Percentiles rank a stretch among this genome's conserved stretches.
Evolutionary conservation across 352 stramenopile species (phyloP).

Genomic region (Pythium chondricola): DNA sequence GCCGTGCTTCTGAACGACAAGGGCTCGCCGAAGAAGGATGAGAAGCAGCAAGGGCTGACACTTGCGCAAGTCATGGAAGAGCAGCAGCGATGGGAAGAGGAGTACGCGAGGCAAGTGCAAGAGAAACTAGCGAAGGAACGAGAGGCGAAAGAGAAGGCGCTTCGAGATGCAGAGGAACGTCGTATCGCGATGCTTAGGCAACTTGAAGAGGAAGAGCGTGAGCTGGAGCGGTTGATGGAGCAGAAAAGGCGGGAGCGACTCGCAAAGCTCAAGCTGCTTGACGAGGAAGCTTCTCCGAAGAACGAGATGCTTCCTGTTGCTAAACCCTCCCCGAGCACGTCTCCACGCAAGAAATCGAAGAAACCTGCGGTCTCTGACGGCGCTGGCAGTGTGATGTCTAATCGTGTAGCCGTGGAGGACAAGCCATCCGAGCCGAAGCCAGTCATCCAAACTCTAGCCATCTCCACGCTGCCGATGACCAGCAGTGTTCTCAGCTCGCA

Average conservation of each 20-base stretch:
- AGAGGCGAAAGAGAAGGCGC: slow-evolving; percentile 37
- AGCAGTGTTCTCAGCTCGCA: background rate
- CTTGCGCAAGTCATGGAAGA: slow-evolving; percentile 39
- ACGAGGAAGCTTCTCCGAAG: slow-evolving; percentile 13
- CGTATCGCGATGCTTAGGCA: slow-evolving; percentile 51
- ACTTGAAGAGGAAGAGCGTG: slow-evolving; percentile 66
- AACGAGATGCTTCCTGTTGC: background rate
- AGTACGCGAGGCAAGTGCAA: slow-evolving; percentile 50
- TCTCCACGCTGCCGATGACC: background rate
- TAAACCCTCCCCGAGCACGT: background rate
- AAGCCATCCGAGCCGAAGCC: no score
- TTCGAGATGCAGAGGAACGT: slow-evolving; percentile 47
- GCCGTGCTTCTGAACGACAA: slow-evolving; percentile 7
- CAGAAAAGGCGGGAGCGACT: slow-evolving; percentile 52
- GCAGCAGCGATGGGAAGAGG: slow-evolving; percentile 53
- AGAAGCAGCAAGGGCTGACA: slow-evolving; percentile 13
- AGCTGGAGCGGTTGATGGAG: slow-evolving; percentile 63
- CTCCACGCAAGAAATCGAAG: slow-evolving; percentile 2
- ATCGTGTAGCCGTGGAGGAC: background rate
- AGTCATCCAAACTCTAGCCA: background rate
- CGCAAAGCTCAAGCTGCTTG: slow-evolving; percentile 41
- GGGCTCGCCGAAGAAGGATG: background rate
- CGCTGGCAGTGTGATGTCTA: no score
- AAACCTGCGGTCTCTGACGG: no score
- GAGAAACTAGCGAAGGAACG: slow-evolving; percentile 34